Conservation (phyloP, 345 rosid genomes). For the Pistacia vera region DNA sequence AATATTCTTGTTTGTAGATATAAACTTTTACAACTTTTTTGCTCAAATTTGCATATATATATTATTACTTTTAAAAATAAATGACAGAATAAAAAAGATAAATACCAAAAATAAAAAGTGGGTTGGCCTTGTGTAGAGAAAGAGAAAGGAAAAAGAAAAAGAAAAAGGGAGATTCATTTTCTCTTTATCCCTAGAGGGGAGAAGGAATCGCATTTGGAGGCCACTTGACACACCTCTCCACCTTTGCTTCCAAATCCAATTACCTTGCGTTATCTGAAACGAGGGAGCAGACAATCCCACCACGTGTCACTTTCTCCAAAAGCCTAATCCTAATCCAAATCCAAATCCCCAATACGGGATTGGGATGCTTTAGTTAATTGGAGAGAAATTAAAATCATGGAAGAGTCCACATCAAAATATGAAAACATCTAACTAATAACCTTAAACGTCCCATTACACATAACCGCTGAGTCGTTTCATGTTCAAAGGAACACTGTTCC, state of each 20-base stretch:
- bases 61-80: too few relatives aligned
- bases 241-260: constrained; percentile 34
- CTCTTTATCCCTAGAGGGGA: constrained; percentile 11
- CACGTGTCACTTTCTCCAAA: constrained; percentile 26
- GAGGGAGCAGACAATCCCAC: not conserved
- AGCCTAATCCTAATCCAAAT: constrained; percentile 14
- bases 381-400: too few relatives aligned
- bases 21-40: too few relatives aligned
- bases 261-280: not conserved
- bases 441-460: too few relatives aligned
- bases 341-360: not conserved
- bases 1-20: too few relatives aligned
- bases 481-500: too few relatives aligned
- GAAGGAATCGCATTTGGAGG: constrained; percentile 17
- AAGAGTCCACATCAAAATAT: too few relatives aligned
- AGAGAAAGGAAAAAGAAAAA: not conserved
- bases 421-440: too few relatives aligned
- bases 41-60: too few relatives aligned
- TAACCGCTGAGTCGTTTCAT: too few relatives aligned
- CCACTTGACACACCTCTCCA: constrained; percentile 16
- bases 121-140: not conserved
- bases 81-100: not conserved
- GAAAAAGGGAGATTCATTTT: not conserved
- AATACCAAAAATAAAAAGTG: not conserved
- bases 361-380: too few relatives aligned